These are phyloP conservation scores for Halteria grandinella DNA, from an alignment of 73 alveolate species.

Conservation along the genomic window DNA sequence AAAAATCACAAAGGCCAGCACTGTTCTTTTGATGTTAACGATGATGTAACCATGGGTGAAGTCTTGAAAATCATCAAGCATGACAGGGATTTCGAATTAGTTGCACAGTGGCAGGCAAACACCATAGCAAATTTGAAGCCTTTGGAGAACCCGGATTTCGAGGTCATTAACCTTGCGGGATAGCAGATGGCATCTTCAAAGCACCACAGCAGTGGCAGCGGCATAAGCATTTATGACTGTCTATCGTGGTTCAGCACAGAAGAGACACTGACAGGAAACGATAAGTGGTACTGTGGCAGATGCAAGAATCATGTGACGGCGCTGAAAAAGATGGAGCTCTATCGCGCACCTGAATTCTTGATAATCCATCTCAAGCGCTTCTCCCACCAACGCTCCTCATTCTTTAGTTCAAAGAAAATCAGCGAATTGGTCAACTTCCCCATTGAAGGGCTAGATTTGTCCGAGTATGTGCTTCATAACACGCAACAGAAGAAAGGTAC, in stretches of 20 bases:
- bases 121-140: conserved; percentile 21
- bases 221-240: conserved; percentile 77
- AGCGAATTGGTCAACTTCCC: conserved; percentile 79
- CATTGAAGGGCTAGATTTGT: conserved; percentile 75
- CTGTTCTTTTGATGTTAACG: conserved; percentile 45
- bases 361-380: conserved; percentile 82
- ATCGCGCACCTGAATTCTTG: conserved; percentile 77
- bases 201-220: background rate
- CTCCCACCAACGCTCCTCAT: conserved; percentile 59
- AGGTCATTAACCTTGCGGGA: conserved; percentile 9
- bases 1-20: conserved; percentile 28
- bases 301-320: conserved; percentile 79
- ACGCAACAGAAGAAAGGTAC: conserved; percentile 13
- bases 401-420: conserved; percentile 64
- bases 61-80: background rate
- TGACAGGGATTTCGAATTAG: conserved; percentile 22
- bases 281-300: conserved; percentile 77
- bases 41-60: background rate
- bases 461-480: conserved; percentile 63
- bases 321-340: conserved; percentile 77
- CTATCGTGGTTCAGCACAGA: conserved; percentile 78
- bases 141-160: conserved; percentile 18
- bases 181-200: background rate
- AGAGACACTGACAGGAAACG: conserved; percentile 60
- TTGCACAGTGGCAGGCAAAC: conserved; percentile 2